These are phyloP conservation scores for Sclerotinia trifoliorum DNA, from an alignment of 2,329 filamentous ascomycete species.

Conservation along the genomic window DNA sequence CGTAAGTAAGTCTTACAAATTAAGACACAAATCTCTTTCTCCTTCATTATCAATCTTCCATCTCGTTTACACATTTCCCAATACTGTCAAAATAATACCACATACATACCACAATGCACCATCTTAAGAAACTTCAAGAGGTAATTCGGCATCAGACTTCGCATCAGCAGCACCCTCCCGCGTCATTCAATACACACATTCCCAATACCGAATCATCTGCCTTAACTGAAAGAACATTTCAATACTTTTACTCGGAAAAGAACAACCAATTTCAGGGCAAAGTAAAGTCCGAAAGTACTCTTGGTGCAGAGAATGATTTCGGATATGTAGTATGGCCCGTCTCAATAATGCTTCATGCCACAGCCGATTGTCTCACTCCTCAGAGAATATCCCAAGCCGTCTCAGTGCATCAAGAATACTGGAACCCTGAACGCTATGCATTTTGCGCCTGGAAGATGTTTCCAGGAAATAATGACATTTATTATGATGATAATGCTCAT, in stretches of 20 bases:
- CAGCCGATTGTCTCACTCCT: constrained; percentile 26
- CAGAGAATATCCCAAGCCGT: constrained; percentile 13
- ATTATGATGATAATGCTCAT: constrained; percentile 32
- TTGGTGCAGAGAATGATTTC: constrained; percentile 24
- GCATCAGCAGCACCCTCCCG: not conserved
- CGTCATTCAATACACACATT: not conserved
- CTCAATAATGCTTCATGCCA: constrained; percentile 28
- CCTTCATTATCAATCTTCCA: too few species aligned
- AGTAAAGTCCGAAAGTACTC: constrained; percentile 24
- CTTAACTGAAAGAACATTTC: constrained; percentile 20
- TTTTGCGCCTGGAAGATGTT: constrained; percentile 34
- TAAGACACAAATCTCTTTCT: not conserved
- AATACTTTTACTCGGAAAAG: constrained; percentile 22
- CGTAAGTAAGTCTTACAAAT: not conserved
- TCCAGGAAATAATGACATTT: constrained; percentile 32
- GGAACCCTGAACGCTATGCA: constrained; percentile 27
- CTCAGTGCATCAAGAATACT: constrained; percentile 27
- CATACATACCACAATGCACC: not conserved
- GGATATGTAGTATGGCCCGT: constrained; percentile 33
- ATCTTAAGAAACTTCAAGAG: not conserved
- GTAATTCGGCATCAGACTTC: not conserved
- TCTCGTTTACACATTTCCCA: too few species aligned
- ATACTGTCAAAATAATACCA: not conserved
- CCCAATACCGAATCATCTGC: not conserved
- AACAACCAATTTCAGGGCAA: constrained; percentile 26